These are phyloP conservation scores for Sporothrix pallida DNA, from an alignment of 2,329 filamentous ascomycete genomes.

Conservation along the genomic window DNA sequence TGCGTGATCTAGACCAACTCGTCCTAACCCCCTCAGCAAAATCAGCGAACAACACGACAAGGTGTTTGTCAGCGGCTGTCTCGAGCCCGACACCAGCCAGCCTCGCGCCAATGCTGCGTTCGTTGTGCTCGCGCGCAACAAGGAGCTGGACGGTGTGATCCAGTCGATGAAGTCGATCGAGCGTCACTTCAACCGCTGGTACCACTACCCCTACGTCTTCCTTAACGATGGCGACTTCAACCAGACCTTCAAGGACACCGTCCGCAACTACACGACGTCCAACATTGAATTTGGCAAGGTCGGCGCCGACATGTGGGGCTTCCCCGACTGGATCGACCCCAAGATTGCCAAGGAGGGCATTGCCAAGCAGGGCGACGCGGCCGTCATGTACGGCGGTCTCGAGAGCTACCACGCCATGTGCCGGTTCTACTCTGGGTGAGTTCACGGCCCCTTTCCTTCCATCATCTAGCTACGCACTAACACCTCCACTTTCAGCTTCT, in stretches of 20 bases:
- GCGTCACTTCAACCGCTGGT: slow-evolving; percentile 98
- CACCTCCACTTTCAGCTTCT: slow-evolving; percentile 66
- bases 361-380: slow-evolving; percentile 91
- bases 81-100: slow-evolving; percentile 76
- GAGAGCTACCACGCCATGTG: slow-evolving; percentile 99
- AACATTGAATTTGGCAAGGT: slow-evolving; percentile 94
- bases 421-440: slow-evolving; percentile 95
- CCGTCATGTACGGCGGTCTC: slow-evolving; percentile 99
- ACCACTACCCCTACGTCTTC: slow-evolving; percentile 97
- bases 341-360: slow-evolving; percentile 96
- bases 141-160: slow-evolving; percentile 93
- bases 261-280: slow-evolving; percentile 87
- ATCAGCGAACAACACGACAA: slow-evolving; percentile 98
- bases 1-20: too few relatives aligned
- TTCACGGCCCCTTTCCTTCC: slow-evolving; percentile 32
- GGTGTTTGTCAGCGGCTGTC: slow-evolving; percentile 90
- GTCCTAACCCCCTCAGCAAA: slow-evolving; percentile 64
- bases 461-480: too few relatives aligned
- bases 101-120: slow-evolving; percentile 93
- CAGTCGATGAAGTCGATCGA: slow-evolving; percentile 98
- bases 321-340: slow-evolving; percentile 92
- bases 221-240: slow-evolving; percentile 98
- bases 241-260: slow-evolving; percentile 84
- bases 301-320: slow-evolving; percentile 89
- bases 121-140: slow-evolving; percentile 92